Evolutionary conservation across 495 filamentous ascomycete genomes (phyloP).

Genomic region (Paragyromitra xinjiangensis): DNA sequence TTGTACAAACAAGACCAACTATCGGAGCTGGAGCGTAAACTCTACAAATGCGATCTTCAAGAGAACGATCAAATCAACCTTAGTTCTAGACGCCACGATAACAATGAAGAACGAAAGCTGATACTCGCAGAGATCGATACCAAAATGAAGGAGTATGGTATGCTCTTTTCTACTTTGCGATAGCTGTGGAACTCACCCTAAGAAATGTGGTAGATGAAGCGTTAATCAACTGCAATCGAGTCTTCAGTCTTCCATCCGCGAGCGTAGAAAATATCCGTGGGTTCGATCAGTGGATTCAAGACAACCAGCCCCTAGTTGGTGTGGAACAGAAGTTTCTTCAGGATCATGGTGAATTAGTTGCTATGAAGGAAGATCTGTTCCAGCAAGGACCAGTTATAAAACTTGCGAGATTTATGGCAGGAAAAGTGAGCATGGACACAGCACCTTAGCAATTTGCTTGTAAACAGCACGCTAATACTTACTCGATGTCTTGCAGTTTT

Average conservation of each 20-base stretch:
- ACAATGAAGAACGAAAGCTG: conserved; percentile 4
- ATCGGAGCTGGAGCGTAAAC: conserved; percentile 9
- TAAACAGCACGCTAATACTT: neutral
- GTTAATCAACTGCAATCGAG: neutral
- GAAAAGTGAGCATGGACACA: neutral
- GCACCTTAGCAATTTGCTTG: neutral
- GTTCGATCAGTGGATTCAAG: neutral
- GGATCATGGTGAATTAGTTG: neutral
- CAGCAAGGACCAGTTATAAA: conserved; percentile 1
- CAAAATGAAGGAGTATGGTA: conserved; percentile 17
- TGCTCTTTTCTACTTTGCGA: neutral
- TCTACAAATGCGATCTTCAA: conserved; percentile 19
- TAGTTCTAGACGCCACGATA: neutral
- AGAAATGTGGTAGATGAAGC: conserved; percentile 4
- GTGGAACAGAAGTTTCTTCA: conserved; percentile 6
- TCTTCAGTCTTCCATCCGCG: neutral
- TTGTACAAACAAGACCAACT: conserved; percentile 10
- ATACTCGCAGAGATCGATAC: neutral
- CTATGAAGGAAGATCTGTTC: conserved; percentile 14
- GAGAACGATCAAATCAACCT: conserved; percentile 19
- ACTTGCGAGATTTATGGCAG: neutral
- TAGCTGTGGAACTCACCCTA: neutral
- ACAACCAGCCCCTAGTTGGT: neutral
- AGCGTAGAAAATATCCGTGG: neutral
- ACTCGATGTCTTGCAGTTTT: neutral